Conservation (phyloP, 2,329 filamentous ascomycete genomes). For the Pseudogymnoascus pannorum region DNA sequence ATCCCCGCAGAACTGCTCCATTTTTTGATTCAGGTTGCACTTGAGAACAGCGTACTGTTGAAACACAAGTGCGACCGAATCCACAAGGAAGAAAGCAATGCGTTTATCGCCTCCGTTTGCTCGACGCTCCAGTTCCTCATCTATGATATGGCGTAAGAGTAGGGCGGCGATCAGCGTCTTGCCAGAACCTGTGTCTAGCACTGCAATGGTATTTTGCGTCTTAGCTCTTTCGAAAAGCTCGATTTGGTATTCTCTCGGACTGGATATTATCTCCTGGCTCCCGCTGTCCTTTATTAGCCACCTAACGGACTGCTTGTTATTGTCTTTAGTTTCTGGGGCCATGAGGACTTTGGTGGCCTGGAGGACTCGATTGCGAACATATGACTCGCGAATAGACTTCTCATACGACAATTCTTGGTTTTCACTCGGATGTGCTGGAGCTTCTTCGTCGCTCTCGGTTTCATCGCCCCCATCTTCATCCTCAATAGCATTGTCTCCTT, state of each 20-base stretch:
- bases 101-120: conserved; percentile 49
- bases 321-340: conserved; percentile 16
- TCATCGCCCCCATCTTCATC: conserved; percentile 4
- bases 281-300: conserved; percentile 28
- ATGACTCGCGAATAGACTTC: conserved; percentile 42
- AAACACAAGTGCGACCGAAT: conserved; percentile 82
- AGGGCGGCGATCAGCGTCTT: conserved; percentile 95
- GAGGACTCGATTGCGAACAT: conserved; percentile 28
- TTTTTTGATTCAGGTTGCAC: conserved; percentile 69
- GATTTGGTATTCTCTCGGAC: conserved; percentile 81
- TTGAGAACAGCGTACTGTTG: conserved; percentile 81
- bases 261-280: conserved; percentile 55
- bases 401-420: conserved; percentile 28
- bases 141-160: conserved; percentile 67
- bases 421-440: neutral
- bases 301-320: conserved; percentile 23
- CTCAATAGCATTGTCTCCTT: neutral
- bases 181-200: conserved; percentile 89
- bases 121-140: conserved; percentile 68
- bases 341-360: conserved; percentile 24
- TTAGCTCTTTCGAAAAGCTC: conserved; percentile 89
- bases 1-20: conserved; percentile 67
- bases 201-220: conserved; percentile 78
- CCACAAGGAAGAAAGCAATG: conserved; percentile 79
- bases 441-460: conserved; percentile 14